A percentile compares a stretch with the other conserved stretches of the same genome.
Conservation (phyloP, 768 basidiomycete species). For the Leccinum uliginosum region DNA sequence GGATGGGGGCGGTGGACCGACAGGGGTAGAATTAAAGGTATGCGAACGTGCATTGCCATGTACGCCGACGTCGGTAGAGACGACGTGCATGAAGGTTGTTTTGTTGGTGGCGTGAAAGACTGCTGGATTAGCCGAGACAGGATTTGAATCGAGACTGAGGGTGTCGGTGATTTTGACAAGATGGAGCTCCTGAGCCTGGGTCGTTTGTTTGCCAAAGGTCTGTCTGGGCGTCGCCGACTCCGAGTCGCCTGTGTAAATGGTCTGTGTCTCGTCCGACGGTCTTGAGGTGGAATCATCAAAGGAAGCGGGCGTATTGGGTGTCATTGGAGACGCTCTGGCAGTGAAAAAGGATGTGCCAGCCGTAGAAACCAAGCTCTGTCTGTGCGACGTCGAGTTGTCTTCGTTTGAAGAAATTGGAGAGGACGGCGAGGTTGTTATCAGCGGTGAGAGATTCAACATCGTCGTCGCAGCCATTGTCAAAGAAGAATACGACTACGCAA, state of each 20-base stretch:
- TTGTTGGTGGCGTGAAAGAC: conserved; percentile 34
- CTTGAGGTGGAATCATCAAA: conserved; percentile 27
- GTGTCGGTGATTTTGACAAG: conserved; percentile 52
- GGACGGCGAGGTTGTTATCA: conserved; percentile 16
- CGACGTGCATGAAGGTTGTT: conserved; percentile 31
- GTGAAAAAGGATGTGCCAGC: conserved; percentile 26
- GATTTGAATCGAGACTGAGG: conserved; percentile 39
- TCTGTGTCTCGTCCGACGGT: conserved; percentile 33
- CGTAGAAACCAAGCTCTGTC: conserved; percentile 25
- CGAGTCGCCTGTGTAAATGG: conserved; percentile 17
- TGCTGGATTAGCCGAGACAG: conserved; percentile 29
- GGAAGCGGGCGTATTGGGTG: conserved; percentile 19
- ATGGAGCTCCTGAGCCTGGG: conserved; percentile 44
- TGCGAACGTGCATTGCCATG: conserved; percentile 1
- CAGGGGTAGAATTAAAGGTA: background rate
- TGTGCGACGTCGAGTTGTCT: conserved; percentile 13
- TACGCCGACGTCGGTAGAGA: conserved; percentile 19
- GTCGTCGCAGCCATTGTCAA: conserved; percentile 11
- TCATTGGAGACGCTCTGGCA: conserved; percentile 23
- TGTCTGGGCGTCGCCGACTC: conserved; percentile 32
- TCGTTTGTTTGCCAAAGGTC: conserved; percentile 23
- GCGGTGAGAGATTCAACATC: conserved; percentile 6
- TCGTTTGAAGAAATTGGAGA: conserved; percentile 12
- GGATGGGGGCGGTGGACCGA: conserved; percentile 59
- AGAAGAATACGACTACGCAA: background rate